Conservation (phyloP, 2,329 filamentous ascomycete species). For the Xylariaceae sp. region DNA sequence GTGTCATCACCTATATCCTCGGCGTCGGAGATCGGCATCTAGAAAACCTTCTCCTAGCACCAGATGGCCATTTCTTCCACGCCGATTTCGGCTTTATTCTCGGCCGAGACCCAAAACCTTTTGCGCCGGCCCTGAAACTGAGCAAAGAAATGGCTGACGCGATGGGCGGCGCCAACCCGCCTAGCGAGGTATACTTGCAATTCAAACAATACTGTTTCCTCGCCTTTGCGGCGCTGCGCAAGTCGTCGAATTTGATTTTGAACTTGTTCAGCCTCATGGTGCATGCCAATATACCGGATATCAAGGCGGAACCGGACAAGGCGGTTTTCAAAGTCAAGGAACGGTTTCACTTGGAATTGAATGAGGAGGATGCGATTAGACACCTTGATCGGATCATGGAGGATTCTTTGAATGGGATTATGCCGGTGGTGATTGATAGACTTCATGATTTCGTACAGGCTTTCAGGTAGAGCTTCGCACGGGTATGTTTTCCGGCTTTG, state of each 20-base stretch:
- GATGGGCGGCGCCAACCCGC: conserved; percentile 78
- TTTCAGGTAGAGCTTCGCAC: conserved; percentile 53
- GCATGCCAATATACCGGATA: conserved; percentile 94
- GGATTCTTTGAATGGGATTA: conserved; percentile 81
- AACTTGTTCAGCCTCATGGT: conserved; percentile 97
- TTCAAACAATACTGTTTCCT: conserved; percentile 97
- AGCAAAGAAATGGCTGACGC: conserved; percentile 98
- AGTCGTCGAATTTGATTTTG: conserved; percentile 83
- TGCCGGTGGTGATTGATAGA: conserved; percentile 90
- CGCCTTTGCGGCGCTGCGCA: conserved; percentile 84
- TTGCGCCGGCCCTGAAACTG: conserved; percentile 94
- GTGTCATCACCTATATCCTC: conserved; percentile 95
- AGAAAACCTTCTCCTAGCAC: conserved; percentile 87
- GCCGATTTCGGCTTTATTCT: conserved; percentile 98
- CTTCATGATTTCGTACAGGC: conserved; percentile 91
- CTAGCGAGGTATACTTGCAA: conserved; percentile 65
- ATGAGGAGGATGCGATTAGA: conserved; percentile 84
- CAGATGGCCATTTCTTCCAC: conserved; percentile 94
- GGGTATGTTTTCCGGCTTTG: background rate
- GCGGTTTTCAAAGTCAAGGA: conserved; percentile 93
- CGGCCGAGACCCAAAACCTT: conserved; percentile 92
- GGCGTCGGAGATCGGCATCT: conserved; percentile 94
- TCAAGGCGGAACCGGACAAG: conserved; percentile 86
- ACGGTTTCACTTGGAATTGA: conserved; percentile 84
- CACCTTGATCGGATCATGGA: conserved; percentile 87